Evolutionary conservation across 257 asterid species (phyloP).

Genomic region (Osmanthus fragrans): DNA sequence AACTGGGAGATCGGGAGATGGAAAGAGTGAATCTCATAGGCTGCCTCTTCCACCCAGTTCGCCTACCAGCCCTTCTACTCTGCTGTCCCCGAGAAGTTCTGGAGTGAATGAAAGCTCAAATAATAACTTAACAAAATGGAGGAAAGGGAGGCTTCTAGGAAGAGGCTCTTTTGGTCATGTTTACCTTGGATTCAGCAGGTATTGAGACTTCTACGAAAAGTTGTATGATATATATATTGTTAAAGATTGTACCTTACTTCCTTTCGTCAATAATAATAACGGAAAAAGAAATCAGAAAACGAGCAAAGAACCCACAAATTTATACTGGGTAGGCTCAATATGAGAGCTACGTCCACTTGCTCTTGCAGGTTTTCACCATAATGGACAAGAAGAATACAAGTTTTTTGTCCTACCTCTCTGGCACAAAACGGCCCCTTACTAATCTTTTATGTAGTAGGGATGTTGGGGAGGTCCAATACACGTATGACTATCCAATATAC

Average conservation of each 20-base stretch:
- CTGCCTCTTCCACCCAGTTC: slow-evolving; percentile 92
- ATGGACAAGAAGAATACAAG: background rate
- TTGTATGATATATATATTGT: background rate
- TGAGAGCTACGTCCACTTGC: background rate
- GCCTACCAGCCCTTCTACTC: slow-evolving; percentile 72
- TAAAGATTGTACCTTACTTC: background rate
- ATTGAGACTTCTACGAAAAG: slow-evolving; percentile 14
- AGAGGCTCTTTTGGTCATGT: slow-evolving; percentile 99
- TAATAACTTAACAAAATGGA: slow-evolving; percentile 60
- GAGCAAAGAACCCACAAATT: background rate
- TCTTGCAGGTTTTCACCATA: background rate
- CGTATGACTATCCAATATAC: too few relatives aligned
- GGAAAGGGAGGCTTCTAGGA: slow-evolving; percentile 93
- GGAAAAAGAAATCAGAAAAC: too few relatives aligned
- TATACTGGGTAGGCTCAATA: background rate
- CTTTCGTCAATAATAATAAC: too few relatives aligned
- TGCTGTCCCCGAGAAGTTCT: slow-evolving; percentile 71
- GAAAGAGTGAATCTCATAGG: slow-evolving; percentile 64
- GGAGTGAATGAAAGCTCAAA: slow-evolving; percentile 48
- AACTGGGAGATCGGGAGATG: slow-evolving; percentile 59
- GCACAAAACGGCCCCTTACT: background rate
- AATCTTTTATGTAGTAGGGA: background rate
- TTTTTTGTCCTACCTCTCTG: background rate
- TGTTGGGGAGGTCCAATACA: background rate
- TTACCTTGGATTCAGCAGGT: slow-evolving; percentile 95